A percentile compares a stretch with the other conserved stretches of the same genome.
phyloP scores from a whole-genome alignment of 2,329 filamentous ascomycete genomes.

The Periconia digitata region DNA sequence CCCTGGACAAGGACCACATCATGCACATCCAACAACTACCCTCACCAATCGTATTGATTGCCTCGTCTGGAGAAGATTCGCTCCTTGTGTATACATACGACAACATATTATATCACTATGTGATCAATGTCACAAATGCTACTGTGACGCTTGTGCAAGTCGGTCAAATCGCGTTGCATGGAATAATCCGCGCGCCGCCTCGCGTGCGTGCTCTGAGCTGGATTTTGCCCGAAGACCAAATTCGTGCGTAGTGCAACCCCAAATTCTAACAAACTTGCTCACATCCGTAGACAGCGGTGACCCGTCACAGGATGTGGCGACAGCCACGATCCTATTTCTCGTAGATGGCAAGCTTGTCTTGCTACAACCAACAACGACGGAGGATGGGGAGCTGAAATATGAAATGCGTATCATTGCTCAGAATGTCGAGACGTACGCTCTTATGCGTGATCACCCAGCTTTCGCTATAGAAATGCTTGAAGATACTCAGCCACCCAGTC shows the following conservation, averaged over 20 bases:
- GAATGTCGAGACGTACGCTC: conserved; percentile 91
- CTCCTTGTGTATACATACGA: conserved; percentile 96
- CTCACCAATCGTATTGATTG: conserved; percentile 85
- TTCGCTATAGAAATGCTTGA: conserved; percentile 48
- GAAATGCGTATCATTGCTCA: conserved; percentile 97
- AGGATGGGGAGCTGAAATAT: conserved; percentile 86
- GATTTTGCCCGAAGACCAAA: conserved; percentile 88
- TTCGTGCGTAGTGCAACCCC: conserved; percentile 54
- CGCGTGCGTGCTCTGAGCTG: conserved; percentile 92
- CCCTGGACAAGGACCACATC: conserved; percentile 71
- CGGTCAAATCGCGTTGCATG: conserved; percentile 97
- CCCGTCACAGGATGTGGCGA: conserved; percentile 90
- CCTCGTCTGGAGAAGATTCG: conserved; percentile 89
- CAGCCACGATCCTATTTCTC: conserved; percentile 92
- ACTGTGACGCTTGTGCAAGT: conserved; percentile 82
- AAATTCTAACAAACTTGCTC: not conserved
- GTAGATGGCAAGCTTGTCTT: conserved; percentile 96
- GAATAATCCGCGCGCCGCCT: conserved; percentile 90
- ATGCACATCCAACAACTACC: conserved; percentile 78
- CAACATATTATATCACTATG: conserved; percentile 91
- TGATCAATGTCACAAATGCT: conserved; percentile 73
- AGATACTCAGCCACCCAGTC: conserved; percentile 54
- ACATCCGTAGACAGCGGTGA: conserved; percentile 70
- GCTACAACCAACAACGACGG: conserved; percentile 81
- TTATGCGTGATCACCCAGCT: conserved; percentile 81